These are phyloP conservation scores for Vaccinium myrtillus DNA, from an alignment of 148 eudicot genomes.

Conservation along the genomic window DNA sequence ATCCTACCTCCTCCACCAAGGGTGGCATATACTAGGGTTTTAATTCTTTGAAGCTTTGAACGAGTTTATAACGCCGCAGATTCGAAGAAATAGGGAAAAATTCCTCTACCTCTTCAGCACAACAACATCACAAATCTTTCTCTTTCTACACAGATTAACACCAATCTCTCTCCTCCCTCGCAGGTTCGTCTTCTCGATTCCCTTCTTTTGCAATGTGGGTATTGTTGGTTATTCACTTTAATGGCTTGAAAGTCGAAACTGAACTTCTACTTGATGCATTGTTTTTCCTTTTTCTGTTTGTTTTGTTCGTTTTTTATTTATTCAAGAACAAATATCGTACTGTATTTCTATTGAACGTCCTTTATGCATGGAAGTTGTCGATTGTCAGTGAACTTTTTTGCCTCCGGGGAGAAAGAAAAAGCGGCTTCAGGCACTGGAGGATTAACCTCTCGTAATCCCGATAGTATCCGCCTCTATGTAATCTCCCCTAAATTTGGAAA, in stretches of 20 bases:
- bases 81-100: constrained; percentile 29
- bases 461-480: background rate
- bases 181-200: background rate
- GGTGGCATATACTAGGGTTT: background rate
- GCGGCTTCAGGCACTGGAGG: background rate
- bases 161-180: background rate
- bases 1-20: too few species aligned
- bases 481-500: background rate
- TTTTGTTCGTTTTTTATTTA: background rate
- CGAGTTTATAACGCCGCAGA: constrained; percentile 23
- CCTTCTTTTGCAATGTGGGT: background rate
- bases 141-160: background rate
- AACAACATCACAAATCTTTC: background rate
- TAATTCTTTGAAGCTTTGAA: background rate
- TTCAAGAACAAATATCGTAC: background rate
- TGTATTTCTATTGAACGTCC: background rate
- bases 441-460: background rate
- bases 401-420: background rate
- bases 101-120: constrained; percentile 5
- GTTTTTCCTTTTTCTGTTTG: background rate
- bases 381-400: background rate
- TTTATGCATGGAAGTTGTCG: background rate
- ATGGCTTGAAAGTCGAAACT: background rate
- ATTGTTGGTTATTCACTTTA: background rate
- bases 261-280: background rate